Evolutionary conservation across 306 rosid genomes (phyloP).

Genomic region (Cucurbita argyrosperma): DNA sequence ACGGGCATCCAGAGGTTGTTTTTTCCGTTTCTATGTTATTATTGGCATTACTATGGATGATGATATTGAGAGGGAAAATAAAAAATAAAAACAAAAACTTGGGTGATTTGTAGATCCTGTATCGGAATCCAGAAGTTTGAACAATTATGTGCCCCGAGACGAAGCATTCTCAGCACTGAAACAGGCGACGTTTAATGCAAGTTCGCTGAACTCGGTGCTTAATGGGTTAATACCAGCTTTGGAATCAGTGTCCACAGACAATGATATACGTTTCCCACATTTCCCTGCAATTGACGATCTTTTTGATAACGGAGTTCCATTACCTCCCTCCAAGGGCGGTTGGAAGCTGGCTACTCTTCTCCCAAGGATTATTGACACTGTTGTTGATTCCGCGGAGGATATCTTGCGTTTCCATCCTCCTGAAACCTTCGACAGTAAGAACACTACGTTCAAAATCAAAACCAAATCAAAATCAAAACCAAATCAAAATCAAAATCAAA

Average conservation of each 20-base stretch:
- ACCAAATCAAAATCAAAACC: no score
- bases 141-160: conserved; percentile 54
- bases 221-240: conserved; percentile 35
- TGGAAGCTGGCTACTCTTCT: conserved; percentile 12
- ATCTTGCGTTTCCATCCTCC: conserved; percentile 49
- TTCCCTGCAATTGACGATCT: conserved; percentile 47
- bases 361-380: conserved; percentile 27
- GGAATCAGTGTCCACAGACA: conserved; percentile 6
- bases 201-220: conserved; percentile 19
- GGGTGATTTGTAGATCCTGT: conserved; percentile 16
- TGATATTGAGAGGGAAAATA: no score
- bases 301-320: conserved; percentile 29
- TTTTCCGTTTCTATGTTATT: no score
- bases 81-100: no score
- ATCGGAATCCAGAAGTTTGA: conserved; percentile 30
- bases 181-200: conserved; percentile 24
- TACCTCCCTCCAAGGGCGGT: conserved; percentile 18
- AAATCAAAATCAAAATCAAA: no score
- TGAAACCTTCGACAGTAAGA: conserved; percentile 32
- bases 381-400: conserved; percentile 11
- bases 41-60: no score
- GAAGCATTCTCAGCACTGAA: conserved; percentile 47
- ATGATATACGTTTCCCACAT: conserved; percentile 22
- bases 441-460: neutral
- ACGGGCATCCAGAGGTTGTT: neutral